A percentile compares a stretch with the other conserved stretches of the same genome.
Evolutionary conservation across 2,329 filamentous ascomycete species (phyloP).

Genomic region (Colletotrichum abscissum): DNA sequence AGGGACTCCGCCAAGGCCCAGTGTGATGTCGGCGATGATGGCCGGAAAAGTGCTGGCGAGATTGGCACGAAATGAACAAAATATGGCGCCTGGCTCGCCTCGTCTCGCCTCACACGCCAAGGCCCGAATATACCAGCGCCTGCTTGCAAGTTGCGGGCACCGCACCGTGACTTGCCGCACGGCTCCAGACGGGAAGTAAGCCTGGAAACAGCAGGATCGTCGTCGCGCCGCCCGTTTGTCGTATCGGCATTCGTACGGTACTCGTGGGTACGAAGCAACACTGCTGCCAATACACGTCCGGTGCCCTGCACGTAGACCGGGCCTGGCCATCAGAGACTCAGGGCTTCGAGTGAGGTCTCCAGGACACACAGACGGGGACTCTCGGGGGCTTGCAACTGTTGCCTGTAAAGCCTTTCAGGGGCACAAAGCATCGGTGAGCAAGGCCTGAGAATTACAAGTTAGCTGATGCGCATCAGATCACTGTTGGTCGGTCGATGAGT

Average conservation of each 20-base stretch:
- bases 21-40: conserved; percentile 1
- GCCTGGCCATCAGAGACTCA: conserved; percentile 19
- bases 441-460: background rate
- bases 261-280: too few species aligned
- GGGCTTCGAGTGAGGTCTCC: background rate
- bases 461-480: background rate
- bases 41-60: conserved; percentile 13
- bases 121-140: background rate
- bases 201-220: conserved; percentile 27
- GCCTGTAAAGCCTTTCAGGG: background rate
- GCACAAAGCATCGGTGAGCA: background rate
- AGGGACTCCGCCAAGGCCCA: conserved; percentile 26
- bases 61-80: conserved; percentile 17
- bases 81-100: conserved; percentile 22
- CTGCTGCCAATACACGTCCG: conserved; percentile 2
- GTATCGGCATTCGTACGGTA: conserved; percentile 1
- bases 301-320: conserved; percentile 23
- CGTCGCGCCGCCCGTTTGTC: background rate
- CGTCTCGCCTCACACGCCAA: conserved; percentile 11
- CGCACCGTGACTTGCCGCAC: background rate
- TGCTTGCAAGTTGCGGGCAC: background rate
- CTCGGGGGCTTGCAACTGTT: background rate
- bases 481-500: background rate
- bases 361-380: background rate
- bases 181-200: background rate